A percentile compares a stretch with the other conserved stretches of the same genome.
These are phyloP conservation scores for Aspergillus ellipticus DNA, from an alignment of 495 filamentous ascomycete species.

Conservation along the genomic window DNA sequence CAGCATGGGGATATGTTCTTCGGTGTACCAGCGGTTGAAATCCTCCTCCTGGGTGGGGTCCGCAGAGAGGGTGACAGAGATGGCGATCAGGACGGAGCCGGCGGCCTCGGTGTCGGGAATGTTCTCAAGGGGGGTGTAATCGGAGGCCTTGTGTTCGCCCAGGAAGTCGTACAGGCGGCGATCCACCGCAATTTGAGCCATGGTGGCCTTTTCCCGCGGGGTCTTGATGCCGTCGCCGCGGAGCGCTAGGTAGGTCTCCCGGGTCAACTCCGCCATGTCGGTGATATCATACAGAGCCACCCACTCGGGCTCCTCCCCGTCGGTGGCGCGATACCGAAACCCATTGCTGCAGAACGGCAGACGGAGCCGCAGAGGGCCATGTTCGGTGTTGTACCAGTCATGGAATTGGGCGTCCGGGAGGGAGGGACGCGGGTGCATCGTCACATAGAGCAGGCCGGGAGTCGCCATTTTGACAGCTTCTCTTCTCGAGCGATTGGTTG, in stretches of 20 bases:
- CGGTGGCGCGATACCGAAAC: slow-evolving; percentile 69
- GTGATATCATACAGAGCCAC: slow-evolving; percentile 78
- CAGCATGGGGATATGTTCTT: slow-evolving; percentile 70
- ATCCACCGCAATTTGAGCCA: slow-evolving; percentile 69
- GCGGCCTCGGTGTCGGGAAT: slow-evolving; percentile 53
- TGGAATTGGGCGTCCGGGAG: slow-evolving; percentile 70
- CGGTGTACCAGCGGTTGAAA: slow-evolving; percentile 62
- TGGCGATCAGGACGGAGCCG: slow-evolving; percentile 59
- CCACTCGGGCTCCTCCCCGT: slow-evolving; percentile 58
- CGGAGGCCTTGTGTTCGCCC: slow-evolving; percentile 44
- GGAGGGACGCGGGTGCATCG: slow-evolving; percentile 65
- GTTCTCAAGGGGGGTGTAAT: slow-evolving; percentile 57
- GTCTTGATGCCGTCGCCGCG: slow-evolving; percentile 62
- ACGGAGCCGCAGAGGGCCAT: slow-evolving; percentile 72
- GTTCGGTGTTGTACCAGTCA: slow-evolving; percentile 90
- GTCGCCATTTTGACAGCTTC: slow-evolving; percentile 37
- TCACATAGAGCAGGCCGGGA: slow-evolving; percentile 70
- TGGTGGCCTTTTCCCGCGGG: slow-evolving; percentile 68
- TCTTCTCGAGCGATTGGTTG: too few species aligned
- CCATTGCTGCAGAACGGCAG: slow-evolving; percentile 71
- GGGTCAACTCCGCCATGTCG: slow-evolving; percentile 63
- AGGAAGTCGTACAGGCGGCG: slow-evolving; percentile 65
- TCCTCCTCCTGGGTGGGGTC: slow-evolving; percentile 52
- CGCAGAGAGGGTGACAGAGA: slow-evolving; percentile 53
- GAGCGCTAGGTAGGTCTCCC: slow-evolving; percentile 61